Conservation (phyloP, 78 protist genomes). For the Dictyostelium firmibasis region DNA sequence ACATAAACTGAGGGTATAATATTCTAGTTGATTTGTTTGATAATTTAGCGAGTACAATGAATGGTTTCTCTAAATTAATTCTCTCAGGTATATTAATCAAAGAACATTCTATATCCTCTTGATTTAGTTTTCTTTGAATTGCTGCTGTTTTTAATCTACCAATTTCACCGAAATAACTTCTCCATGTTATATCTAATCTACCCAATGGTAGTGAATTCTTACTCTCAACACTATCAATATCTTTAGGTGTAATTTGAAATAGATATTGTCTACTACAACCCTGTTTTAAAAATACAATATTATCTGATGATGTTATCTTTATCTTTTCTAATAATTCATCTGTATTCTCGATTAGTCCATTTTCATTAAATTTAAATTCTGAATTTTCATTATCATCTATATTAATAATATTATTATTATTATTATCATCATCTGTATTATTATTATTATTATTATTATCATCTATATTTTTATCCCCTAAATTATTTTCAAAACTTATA, state of each 20-base stretch:
- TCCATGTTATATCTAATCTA: slow-evolving; percentile 76
- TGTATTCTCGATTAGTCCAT: not conserved
- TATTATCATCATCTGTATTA: not conserved
- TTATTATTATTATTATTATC: not conserved
- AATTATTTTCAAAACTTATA: slow-evolving; percentile 18
- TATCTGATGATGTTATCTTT: not conserved
- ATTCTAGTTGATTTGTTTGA: slow-evolving; percentile 35
- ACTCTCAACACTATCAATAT: slow-evolving; percentile 32
- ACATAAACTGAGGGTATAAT: slow-evolving; percentile 26
- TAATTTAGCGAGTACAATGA: slow-evolving; percentile 8
- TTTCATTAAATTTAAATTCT: not conserved
- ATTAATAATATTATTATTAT: slow-evolving; percentile 14
- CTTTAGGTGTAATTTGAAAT: slow-evolving; percentile 58
- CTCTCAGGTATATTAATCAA: slow-evolving; percentile 6
- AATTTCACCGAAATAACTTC: slow-evolving; percentile 66
- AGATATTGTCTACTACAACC: slow-evolving; percentile 58
- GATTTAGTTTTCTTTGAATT: slow-evolving; percentile 38
- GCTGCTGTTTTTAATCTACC: slow-evolving; percentile 64
- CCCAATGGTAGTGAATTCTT: slow-evolving; percentile 56
- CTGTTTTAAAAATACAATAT: slow-evolving; percentile 75
- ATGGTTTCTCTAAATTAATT: slow-evolving; percentile 47
- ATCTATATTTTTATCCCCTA: not conserved
- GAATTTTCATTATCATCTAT: no score
- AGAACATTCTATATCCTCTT: slow-evolving; percentile 29
- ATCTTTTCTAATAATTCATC: not conserved